Evolutionary conservation across 345 rosid genomes (phyloP), one percentile per base, ranked within the genome.

Genomic region (Pugionium dolabratum): DNA sequence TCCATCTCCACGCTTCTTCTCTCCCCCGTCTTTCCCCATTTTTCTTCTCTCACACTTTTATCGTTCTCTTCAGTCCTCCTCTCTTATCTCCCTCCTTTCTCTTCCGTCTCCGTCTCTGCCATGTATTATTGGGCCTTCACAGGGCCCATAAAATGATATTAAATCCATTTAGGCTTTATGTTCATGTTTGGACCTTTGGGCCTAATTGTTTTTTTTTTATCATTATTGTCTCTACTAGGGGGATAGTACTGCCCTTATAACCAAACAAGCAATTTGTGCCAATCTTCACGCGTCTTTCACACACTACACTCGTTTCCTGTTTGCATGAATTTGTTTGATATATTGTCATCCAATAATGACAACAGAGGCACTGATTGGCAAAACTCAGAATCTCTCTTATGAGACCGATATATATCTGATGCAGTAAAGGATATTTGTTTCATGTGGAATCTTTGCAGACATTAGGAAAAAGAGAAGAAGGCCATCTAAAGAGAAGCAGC

Each of bases 11-110:
- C 4, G 78, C 61, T 65, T 52, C 32, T 75, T 74, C 54, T 53
- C 77, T 71, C 53, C 77, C 44, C 82, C 83, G 11, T 84, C 78
- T 61, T 77, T 76, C 79, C 77, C 83, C 94, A 82, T 85, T 26
- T 75, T 56, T 49, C 11, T 73, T 26, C 42, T 25, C 57, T 33
- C 54, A 41, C 67, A 40, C 70, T 57, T 62, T 62, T 47, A 44
- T 62, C 62, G 9, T 54, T 9, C 35, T 61, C 34, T 11, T 51
- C n/a, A 1, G 1, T 36, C 56, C n/a, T 51, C 34, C 5, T n/a
- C 28, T 34, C 57, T 64, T 58, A 45, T 65, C 64, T 45, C 51
- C 41, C 74, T 62, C 60, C 30, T 30, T 41, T 48, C 18, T 18
- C 18, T 18, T 18, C 18, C 62, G 48, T 53, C 47, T 56, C 75